Base-by-base conservation (phyloP, 345 rosid species). In the Acer negundo region DNA sequence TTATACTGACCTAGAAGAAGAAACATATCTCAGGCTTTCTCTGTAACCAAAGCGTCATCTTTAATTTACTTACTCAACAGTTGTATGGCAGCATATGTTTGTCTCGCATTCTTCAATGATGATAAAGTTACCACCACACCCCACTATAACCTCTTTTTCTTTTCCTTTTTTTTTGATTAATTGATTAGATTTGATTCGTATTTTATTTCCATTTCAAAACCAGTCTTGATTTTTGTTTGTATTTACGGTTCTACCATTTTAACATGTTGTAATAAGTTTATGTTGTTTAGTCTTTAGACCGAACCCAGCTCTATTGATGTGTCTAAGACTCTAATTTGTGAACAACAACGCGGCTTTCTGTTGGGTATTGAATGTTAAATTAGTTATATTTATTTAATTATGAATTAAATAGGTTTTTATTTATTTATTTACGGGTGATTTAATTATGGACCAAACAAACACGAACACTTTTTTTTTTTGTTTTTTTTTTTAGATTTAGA, bases 1-100 rank as follows among this genome's bases (percentile, higher is more conserved):
- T 8, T 42, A 42, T 9, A 24, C 82, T 72, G 85, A 81, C 80
- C 72, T 55, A 44, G 20, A 44, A 58, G 44, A 31, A 68, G 78
- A 80, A 74, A 75, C 68, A 79, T 69, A 15, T 69, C 76, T 79
- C 82, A 82, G 86, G 89, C 97, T 90, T 94, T 94, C 87, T 66
- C 88, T 74, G 40, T 62, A 81, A 65, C 88, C 90, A 79, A 86
- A 51, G 90, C 49, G 46, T 78, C 20, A 28, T 31, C 74, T 80
- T 76, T 59, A 80, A 31, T 79, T 22, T 65, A 31, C 38, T 35
- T 35, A 4, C 38, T 3, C 74, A 28, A 31, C 66, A 46, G 15
- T 63, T 42, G 64, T 61, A 75, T 67, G 63, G 51, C 26, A 62
- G 40, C 44, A 19, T 67, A 10, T 74, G 59, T 62, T 35, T 51